Conservation (phyloP, 23 red algal genomes). For the Chondrus crispus region DNA sequence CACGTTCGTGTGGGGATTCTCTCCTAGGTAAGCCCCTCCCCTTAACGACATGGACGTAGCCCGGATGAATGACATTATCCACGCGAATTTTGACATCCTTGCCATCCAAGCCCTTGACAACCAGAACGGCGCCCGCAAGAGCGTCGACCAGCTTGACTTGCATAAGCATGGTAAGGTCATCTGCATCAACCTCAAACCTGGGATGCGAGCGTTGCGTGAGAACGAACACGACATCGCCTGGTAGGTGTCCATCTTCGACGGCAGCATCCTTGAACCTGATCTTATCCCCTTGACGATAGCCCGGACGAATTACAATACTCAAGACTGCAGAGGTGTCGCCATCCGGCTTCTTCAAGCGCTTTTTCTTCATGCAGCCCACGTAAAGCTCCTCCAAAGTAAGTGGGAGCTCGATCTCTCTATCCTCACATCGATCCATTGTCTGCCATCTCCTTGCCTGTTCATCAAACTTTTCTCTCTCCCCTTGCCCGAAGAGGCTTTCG, state of each 20-base stretch:
- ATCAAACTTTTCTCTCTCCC: neutral
- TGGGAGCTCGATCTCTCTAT: neutral
- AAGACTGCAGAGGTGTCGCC: neutral
- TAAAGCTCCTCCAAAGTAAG: constrained; percentile 29
- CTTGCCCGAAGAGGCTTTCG: neutral
- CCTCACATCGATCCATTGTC: neutral
- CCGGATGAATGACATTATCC: neutral
- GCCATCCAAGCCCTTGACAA: neutral
- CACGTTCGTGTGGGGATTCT: neutral
- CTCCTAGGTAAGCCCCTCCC: constrained; percentile 24
- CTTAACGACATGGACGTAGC: neutral
- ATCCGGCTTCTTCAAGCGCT: neutral
- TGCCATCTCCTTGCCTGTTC: neutral
- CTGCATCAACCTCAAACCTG: neutral
- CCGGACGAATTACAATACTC: constrained; percentile 21
- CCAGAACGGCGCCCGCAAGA: constrained; percentile 12
- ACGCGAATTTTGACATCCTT: neutral
- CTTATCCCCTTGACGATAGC: constrained; percentile 42
- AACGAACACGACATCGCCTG: constrained; percentile 41
- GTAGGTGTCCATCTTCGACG: neutral
- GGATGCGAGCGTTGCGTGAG: neutral
- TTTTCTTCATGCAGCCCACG: constrained; percentile 28
- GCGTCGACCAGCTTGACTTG: constrained; percentile 36
- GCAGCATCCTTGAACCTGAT: constrained; percentile 17
- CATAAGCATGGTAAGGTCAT: constrained; percentile 23